phyloP scores from a whole-genome alignment of 768 basidiomycete genomes.

The Suillus clintonianus region DNA sequence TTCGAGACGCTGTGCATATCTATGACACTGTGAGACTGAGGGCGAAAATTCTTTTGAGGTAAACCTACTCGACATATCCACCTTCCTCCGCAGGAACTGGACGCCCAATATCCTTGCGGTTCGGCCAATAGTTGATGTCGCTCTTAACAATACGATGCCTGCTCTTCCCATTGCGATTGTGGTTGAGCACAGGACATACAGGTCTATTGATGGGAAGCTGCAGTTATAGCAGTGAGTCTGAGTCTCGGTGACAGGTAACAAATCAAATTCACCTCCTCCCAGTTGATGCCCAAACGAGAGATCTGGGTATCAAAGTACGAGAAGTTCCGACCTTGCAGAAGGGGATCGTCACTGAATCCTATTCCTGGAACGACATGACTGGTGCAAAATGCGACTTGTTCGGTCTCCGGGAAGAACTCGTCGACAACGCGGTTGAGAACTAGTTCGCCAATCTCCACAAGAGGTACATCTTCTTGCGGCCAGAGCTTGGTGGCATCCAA shows the following conservation, averaged over 20 bases:
- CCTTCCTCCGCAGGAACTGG: slow-evolving; percentile 54
- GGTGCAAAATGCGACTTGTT: slow-evolving; percentile 91
- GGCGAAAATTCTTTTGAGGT: not conserved
- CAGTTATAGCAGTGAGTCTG: not conserved
- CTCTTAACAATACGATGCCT: slow-evolving; percentile 61
- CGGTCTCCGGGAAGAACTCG: slow-evolving; percentile 84
- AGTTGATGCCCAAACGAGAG: slow-evolving; percentile 79
- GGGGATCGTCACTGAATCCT: slow-evolving; percentile 74
- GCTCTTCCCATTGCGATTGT: slow-evolving; percentile 61
- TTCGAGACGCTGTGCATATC: slow-evolving; percentile 48
- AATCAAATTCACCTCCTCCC: slow-evolving; percentile 52
- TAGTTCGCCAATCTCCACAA: slow-evolving; percentile 77
- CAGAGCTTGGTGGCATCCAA: slow-evolving; percentile 87
- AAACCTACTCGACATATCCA: slow-evolving; percentile 56
- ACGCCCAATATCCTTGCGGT: slow-evolving; percentile 54
- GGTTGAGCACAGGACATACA: slow-evolving; percentile 72
- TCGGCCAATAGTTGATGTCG: slow-evolving; percentile 80
- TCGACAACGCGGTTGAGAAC: slow-evolving; percentile 62
- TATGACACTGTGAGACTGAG: slow-evolving; percentile 27
- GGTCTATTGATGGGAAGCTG: slow-evolving; percentile 84
- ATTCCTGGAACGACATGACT: slow-evolving; percentile 59
- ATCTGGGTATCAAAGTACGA: slow-evolving; percentile 88
- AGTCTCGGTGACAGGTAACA: not conserved
- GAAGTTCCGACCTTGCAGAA: slow-evolving; percentile 85
- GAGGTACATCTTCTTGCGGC: slow-evolving; percentile 79